Evolutionary conservation across 768 basidiomycete species (phyloP), one percentile per base, ranked within the genome.

Genomic region (Lentinula boryana): DNA sequence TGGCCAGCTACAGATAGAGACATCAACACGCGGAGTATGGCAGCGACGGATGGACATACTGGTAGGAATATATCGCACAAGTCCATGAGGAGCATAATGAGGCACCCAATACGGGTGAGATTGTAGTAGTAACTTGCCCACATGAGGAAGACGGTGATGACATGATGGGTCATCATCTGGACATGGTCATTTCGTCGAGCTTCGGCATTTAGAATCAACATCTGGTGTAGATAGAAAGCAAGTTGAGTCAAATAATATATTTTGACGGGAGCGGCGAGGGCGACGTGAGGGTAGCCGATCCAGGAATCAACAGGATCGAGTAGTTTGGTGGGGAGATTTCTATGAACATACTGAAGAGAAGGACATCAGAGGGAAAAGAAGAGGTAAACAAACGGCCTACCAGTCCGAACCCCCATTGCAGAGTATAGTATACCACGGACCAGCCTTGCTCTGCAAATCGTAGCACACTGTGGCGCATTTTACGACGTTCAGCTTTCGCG

Each of bases 401-500:
- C 64, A 93, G 65, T 32, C 96, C 96, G 70, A 86, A 85, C 21
- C 72, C 72, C 82, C 90, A 96, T 65, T 87, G 89, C 1, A 83
- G 60, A 43, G 84, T 75, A 69, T 91, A 94, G 72, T 96, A 98
- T 53, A 92, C 72, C 49, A 87, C 80, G 38, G 85, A 85, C 92
- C 94, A 98, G 60, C 93, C 91, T 74, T 99, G 97, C 72, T 99
- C 97, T 2, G 93, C 92, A 69, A 98, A 98, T 66, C 97, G 80
- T 49, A 91, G 71, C 44, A 94, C 86, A 63, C 84, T 87, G 68
- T 88, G 80, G 62, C 88, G 84, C 61, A 91, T 76, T 65, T 78
- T 81, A 56, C 79, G 84, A 18, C 80, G 75, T 66, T 91, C 41
- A 23, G 43, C 51, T 21, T 53, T 58, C 4, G 41, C 36, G 51